Evolutionary conservation across 306 rosid species (phyloP), one percentile per base, ranked within the genome.

Genomic region (Bauhinia variegata): DNA sequence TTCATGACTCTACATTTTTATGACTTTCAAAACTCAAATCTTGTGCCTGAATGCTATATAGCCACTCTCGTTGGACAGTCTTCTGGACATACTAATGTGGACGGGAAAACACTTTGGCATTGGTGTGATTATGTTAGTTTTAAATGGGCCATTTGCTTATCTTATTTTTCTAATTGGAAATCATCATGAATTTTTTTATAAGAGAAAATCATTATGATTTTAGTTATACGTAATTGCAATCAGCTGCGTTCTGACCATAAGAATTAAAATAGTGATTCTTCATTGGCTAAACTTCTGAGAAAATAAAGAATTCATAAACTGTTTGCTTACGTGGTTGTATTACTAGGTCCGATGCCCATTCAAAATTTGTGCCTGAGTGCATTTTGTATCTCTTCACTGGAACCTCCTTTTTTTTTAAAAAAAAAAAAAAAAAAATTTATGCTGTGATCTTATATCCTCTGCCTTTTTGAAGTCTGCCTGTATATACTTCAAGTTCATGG

Each of bases 1-100:
- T 77, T 70, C 48, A 11, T 17, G 11, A 48, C 19, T 30, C 17
- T 44, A 31, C 50, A 68, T 56, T 68, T 48, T 47, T 11, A 12
- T 39, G 31, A 70, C 55, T 43, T 54, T 47, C 31, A 44, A 30
- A 63, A 48, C n/a, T 70, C 33, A 41, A 30, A 49, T 37, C 11
- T 54, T 46, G 46, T 49, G 11, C 41, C 31, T 69, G 13, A 43
- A 63, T 62, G 31, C 49, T 50, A 54, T 30, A 46, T 52, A 8
- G 42, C 28, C 18, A 50, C 2, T 16, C 7, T 11, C 17, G 18
- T 15, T 50, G 6, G 30, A 54, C 44, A 18, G 60, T 57, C 60
- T 54, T 38, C 46, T 28, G 13, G 38, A 31, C 53, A 47, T 55
- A 53, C 46, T 53, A 60, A 28, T 54, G 13, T 28, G 32, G 49